A percentile compares a stretch with the other conserved stretches of the same genome.
These are phyloP conservation scores for Ascochyta clinopodiicola DNA, from an alignment of 2,329 filamentous ascomycete genomes.

Conservation along the genomic window DNA sequence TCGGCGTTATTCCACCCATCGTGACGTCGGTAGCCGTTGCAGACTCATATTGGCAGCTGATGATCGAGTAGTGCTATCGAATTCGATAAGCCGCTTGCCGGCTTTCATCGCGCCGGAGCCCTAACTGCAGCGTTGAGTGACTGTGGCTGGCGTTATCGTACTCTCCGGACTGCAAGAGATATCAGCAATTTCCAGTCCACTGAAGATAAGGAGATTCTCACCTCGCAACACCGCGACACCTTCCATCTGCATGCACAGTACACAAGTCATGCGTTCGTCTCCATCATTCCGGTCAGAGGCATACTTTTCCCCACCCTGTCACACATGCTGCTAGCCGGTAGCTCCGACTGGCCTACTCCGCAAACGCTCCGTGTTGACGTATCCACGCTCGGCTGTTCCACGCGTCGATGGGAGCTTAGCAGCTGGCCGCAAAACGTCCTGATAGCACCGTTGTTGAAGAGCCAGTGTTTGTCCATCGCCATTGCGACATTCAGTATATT, in stretches of 20 bases:
- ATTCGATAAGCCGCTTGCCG: constrained; percentile 10
- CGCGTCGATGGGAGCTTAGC: constrained; percentile 10
- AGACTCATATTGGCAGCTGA: constrained; percentile 13
- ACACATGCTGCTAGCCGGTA: constrained; percentile 11
- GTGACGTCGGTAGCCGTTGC: constrained; percentile 23
- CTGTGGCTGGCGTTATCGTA: constrained; percentile 13
- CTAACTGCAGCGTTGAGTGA: constrained; percentile 1
- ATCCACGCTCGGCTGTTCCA: background rate
- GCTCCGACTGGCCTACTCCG: constrained; percentile 16
- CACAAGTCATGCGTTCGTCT: constrained; percentile 4
- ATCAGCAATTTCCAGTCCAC: constrained; percentile 9
- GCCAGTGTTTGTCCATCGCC: background rate
- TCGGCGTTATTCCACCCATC: constrained; percentile 13
- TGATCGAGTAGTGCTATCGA: constrained; percentile 16
- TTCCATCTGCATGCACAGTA: constrained; percentile 2
- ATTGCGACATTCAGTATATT: background rate
- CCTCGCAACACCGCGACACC: constrained; percentile 3
- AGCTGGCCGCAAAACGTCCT: background rate
- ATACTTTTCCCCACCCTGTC: constrained; percentile 7
- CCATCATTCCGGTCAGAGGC: constrained; percentile 2
- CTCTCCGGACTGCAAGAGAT: background rate
- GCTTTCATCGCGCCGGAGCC: constrained; percentile 1
- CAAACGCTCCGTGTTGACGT: constrained; percentile 15
- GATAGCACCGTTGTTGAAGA: background rate
- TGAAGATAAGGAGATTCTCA: constrained; percentile 4